A percentile compares a stretch with the other conserved stretches of the same genome.
phyloP scores from a whole-genome alignment of 2,329 filamentous ascomycete species.

The Penicillium palitans region DNA sequence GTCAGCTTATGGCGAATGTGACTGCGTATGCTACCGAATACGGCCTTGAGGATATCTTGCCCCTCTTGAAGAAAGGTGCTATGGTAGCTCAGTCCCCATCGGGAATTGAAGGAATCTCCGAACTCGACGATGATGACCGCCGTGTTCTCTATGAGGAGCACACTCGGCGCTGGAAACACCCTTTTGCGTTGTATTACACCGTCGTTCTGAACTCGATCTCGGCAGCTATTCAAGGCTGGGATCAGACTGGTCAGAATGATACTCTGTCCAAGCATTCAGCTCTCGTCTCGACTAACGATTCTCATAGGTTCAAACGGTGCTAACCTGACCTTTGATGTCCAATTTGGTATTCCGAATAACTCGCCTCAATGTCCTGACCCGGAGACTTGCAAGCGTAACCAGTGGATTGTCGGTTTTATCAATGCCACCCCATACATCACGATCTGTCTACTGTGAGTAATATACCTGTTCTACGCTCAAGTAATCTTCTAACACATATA shows the following conservation, averaged over 20 bases:
- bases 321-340: constrained; percentile 23
- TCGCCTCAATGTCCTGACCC: constrained; percentile 18
- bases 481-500: background rate
- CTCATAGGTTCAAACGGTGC: constrained; percentile 23
- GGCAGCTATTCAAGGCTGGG: constrained; percentile 54
- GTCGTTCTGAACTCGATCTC: constrained; percentile 52
- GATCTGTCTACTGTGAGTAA: constrained; percentile 49
- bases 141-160: constrained; percentile 46
- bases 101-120: constrained; percentile 61
- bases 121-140: constrained; percentile 56
- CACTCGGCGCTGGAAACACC: constrained; percentile 50
- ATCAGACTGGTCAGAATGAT: constrained; percentile 42
- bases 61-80: constrained; percentile 53
- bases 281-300: background rate
- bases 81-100: constrained; percentile 70
- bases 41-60: constrained; percentile 58
- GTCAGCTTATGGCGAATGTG: constrained; percentile 17
- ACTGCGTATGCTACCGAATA: constrained; percentile 52
- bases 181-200: constrained; percentile 51
- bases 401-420: constrained; percentile 62
- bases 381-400: constrained; percentile 42
- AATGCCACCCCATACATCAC: constrained; percentile 57
- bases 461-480: background rate
- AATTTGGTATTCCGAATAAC: constrained; percentile 25
- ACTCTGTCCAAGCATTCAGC: background rate